Base-by-base conservation (phyloP, 306 rosid genomes). In the Trifolium repens region DNA sequence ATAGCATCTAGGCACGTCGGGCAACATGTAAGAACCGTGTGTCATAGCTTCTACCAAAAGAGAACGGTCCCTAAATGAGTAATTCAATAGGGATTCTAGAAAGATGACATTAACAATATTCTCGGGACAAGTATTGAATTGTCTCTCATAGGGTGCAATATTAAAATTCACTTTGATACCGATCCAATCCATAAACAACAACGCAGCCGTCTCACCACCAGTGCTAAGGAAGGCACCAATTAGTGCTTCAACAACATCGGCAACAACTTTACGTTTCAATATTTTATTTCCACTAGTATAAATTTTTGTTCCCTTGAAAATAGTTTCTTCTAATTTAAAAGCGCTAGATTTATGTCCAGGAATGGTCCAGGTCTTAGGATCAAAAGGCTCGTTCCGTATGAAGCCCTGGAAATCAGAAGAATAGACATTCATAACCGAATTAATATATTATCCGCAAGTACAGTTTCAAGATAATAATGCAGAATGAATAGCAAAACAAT, bases 11-110 rank as follows among this genome's bases (percentile, higher is more conserved):
- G 97, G 97, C 74, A 86, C 85, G 74, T 90, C 90, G 0, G 93
- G 93, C 71, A 90, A 86, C 98, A 91, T 90, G 84, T 86, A 94
- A 24, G 98, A 91, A 72, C 98, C 98, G 67, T 94, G 98, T 26
- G 98, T 90, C 37, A 94, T 39, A 46, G 98, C 98, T 85, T 94
- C 98, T 30, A 90, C 85, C 27, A 94, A 76, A 26, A 94, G 79
- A 12, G 93, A 75, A n/a, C 78, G 60, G 70, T 94, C 93, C n/a
- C 16, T 58, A 71, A 94, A 94, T 7, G 84, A 26, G 82, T 94
- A 94, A 43, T 88, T 88, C 30, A 94, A 71, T 16, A 80, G 50
- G 4, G 87, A 86, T 75, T 91, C 89, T 19, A 94, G 14, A 65
- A 55, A 65, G 52, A n/a, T 63, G 58, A 91, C 83, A 80, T 94